Conservation (phyloP, 2,329 filamentous ascomycete species). For the Pleoardoris graminearum region DNA sequence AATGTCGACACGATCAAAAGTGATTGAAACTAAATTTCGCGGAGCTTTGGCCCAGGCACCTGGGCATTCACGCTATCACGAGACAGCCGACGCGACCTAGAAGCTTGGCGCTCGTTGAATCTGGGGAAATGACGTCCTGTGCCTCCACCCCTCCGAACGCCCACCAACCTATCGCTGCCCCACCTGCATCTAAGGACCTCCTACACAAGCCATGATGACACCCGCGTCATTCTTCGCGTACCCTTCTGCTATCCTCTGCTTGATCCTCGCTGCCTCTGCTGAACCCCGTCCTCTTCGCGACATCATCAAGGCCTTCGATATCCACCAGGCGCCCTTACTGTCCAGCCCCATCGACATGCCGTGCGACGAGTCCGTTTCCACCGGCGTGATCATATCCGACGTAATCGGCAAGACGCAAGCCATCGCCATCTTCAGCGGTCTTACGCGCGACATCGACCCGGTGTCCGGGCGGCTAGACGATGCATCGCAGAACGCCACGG, state of each 20-base stretch:
- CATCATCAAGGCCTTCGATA: slow-evolving; percentile 33
- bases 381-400: slow-evolving; percentile 73
- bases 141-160: slow-evolving; percentile 22
- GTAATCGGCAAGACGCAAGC: slow-evolving; percentile 76
- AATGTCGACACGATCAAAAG: slow-evolving; percentile 18
- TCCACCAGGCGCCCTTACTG: slow-evolving; percentile 37
- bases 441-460: slow-evolving; percentile 74
- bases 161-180: slow-evolving; percentile 8
- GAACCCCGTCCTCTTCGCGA: slow-evolving; percentile 37
- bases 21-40: slow-evolving; percentile 8
- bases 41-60: slow-evolving; percentile 13
- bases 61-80: slow-evolving; percentile 37
- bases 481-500: slow-evolving; percentile 70
- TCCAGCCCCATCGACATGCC: slow-evolving; percentile 31
- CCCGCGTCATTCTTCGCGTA: slow-evolving; percentile 26
- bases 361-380: slow-evolving; percentile 31
- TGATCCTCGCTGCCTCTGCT: slow-evolving; percentile 38
- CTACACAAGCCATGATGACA: slow-evolving; percentile 34
- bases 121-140: slow-evolving; percentile 39
- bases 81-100: slow-evolving; percentile 7
- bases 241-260: slow-evolving; percentile 33
- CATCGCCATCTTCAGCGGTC: slow-evolving; percentile 82
- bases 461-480: slow-evolving; percentile 71
- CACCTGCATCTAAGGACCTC: slow-evolving; percentile 8
- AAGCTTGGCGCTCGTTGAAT: slow-evolving; percentile 27